Conservation (phyloP, 2,329 filamentous ascomycete genomes). For the Phyllosticta citriasiana region DNA sequence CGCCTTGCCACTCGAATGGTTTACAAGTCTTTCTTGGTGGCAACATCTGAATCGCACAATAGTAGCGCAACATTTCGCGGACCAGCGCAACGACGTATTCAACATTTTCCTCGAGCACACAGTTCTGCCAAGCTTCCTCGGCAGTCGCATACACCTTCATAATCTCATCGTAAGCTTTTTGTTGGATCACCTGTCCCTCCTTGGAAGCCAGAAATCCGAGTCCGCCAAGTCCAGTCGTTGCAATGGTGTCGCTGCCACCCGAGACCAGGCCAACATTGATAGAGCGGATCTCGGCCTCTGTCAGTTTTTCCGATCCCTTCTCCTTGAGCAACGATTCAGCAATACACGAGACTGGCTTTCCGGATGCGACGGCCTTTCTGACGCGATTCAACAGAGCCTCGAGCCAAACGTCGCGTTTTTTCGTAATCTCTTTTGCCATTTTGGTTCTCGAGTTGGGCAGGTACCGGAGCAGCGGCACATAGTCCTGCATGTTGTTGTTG, state of each 20-base stretch:
- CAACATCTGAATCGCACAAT: slow-evolving; percentile 8
- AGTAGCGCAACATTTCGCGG: slow-evolving; percentile 7
- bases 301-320: background rate
- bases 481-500: slow-evolving; percentile 5
- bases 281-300: slow-evolving; percentile 5
- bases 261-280: slow-evolving; percentile 7
- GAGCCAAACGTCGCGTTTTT: slow-evolving; percentile 7
- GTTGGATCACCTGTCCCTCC: slow-evolving; percentile 1
- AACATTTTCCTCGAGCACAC: slow-evolving; percentile 3
- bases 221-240: slow-evolving; percentile 4
- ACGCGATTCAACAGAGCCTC: slow-evolving; percentile 2
- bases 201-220: background rate
- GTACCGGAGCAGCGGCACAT: slow-evolving; percentile 1
- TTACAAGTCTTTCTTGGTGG: slow-evolving; percentile 7
- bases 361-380: background rate
- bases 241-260: slow-evolving; percentile 6
- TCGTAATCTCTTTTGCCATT: background rate
- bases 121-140: slow-evolving; percentile 6
- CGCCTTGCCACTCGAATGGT: slow-evolving; percentile 3
- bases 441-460: background rate
- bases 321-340: background rate
- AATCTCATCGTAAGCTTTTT: slow-evolving; percentile 3
- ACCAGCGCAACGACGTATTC: slow-evolving; percentile 7
- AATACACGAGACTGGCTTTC: slow-evolving; percentile 2
- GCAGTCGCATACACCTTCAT: background rate